Evolutionary conservation across 1,284 basidiomycete species (phyloP), one percentile per base, ranked within the genome.

Genomic region (Neonothopanus nambi): DNA sequence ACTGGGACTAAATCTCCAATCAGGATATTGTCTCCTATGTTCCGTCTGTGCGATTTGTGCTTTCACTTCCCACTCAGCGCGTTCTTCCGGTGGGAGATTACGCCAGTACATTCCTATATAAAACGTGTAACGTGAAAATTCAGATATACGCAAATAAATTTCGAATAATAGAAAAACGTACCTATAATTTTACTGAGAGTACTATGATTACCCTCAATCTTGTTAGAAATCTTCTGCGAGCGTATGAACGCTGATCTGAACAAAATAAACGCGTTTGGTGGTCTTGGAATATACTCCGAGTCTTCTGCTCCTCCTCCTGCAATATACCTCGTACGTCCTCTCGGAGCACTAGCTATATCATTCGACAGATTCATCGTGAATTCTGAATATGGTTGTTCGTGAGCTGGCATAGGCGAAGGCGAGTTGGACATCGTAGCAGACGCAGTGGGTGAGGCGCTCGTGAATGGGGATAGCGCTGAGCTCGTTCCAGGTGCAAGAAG

Each of bases 201-300:
- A 64, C 85, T 87, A 66, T 92, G 89, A 59, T 90, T 85, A 15
- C 86, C 84, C 67, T 92, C 89, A 52, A 92, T 85, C 61, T 84
- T 81, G 35, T 83, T 81, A 3, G 90, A 87, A 36, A 93, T 85
- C 57, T 88, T 79, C 63, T 88, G 83, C 52, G 84, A 82, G 43
- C 83, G 80, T 63, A 94, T 92, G 66, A 94, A 93, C 49, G 92
- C 89, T 30, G 91, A 91, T 57, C 95, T 83, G 72, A 95, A 97
- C 67, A 97, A 84, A 63, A 97, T 96, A 74, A 96, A 97, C 44
- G 95, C 93, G 70, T 97, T 97, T 28, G 93, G 89, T 0, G 94
- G 94, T 33, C 94, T 85, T 44, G 94, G 93, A 67, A 95, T 92
- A 70, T 95, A 28, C 11, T 11, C 26, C 11, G 26, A 28, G 5